Conservation (phyloP, 2,329 filamentous ascomycete genomes). For the Fusarium nodosum region DNA sequence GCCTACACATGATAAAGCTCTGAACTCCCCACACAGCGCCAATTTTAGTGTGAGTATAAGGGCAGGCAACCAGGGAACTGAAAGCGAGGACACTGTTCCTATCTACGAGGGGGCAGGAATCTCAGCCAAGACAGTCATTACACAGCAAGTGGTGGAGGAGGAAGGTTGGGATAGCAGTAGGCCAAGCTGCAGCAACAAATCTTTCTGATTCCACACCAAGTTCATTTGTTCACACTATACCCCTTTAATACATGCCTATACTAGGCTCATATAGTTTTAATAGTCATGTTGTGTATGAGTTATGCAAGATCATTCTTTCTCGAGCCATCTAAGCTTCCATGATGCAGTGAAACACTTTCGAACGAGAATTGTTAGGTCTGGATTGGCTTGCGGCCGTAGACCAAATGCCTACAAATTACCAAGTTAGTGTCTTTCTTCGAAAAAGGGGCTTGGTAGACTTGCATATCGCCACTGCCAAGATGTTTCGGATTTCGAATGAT, state of each 20-base stretch:
- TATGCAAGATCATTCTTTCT: too few relatives aligned
- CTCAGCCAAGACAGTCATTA: not conserved
- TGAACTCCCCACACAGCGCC: not conserved
- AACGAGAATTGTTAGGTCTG: not conserved
- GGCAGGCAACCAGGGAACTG: rapidly evolving
- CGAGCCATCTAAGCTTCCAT: not conserved
- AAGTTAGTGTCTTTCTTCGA: not conserved
- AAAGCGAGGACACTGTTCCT: not conserved
- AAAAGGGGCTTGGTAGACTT: not conserved
- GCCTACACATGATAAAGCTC: not conserved
- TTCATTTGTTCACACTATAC: not conserved
- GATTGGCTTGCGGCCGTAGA: constrained; percentile 22
- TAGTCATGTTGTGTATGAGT: not conserved
- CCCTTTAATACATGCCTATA: not conserved
- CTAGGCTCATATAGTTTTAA: not conserved
- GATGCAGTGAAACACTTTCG: too few relatives aligned
- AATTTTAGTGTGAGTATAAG: not conserved
- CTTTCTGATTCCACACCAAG: not conserved
- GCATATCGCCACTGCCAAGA: constrained; percentile 16
- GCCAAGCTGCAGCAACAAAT: not conserved
- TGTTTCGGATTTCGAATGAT: constrained; percentile 14
- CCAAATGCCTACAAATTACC: constrained; percentile 6
- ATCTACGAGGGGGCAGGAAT: not conserved
- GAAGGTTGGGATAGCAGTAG: not conserved
- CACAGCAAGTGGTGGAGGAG: not conserved